Conservation (phyloP, 2,329 filamentous ascomycete species). For the Phoma sp. region DNA sequence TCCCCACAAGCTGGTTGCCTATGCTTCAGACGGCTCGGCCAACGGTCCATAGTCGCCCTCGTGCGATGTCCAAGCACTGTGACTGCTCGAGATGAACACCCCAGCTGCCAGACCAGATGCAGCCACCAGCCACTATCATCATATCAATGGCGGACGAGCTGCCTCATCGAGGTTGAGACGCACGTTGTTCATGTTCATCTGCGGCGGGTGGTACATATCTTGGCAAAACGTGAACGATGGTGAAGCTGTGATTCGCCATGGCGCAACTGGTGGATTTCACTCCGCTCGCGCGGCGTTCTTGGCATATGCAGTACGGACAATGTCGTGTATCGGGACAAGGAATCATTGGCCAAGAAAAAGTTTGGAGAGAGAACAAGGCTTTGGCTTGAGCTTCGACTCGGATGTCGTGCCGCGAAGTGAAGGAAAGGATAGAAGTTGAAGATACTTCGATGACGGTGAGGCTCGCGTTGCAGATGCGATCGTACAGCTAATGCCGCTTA, state of each 20-base stretch:
- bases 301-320: conserved; percentile 18
- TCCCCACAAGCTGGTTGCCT: conserved; percentile 22
- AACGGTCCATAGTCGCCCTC: conserved; percentile 26
- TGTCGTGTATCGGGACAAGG: conserved; percentile 1
- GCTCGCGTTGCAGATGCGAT: not conserved
- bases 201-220: conserved; percentile 17
- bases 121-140: conserved; percentile 28
- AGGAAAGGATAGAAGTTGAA: not conserved
- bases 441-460: not conserved
- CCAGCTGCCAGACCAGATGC: conserved; percentile 28
- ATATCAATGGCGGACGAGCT: conserved; percentile 29
- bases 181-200: conserved; percentile 20
- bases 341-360: not conserved
- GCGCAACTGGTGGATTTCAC: not conserved
- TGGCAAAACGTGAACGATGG: conserved; percentile 32
- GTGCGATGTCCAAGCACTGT: conserved; percentile 38
- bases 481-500: not conserved
- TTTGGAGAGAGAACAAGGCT: conserved; percentile 2
- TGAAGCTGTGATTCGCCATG: conserved; percentile 26
- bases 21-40: conserved; percentile 18
- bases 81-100: conserved; percentile 36
- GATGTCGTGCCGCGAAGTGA: conserved; percentile 9
- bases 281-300: conserved; percentile 18
- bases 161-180: conserved; percentile 29
- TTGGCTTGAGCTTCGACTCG: conserved; percentile 12